Conservation (phyloP, 495 filamentous ascomycete genomes). For the Aspergillus baeticus region DNA sequence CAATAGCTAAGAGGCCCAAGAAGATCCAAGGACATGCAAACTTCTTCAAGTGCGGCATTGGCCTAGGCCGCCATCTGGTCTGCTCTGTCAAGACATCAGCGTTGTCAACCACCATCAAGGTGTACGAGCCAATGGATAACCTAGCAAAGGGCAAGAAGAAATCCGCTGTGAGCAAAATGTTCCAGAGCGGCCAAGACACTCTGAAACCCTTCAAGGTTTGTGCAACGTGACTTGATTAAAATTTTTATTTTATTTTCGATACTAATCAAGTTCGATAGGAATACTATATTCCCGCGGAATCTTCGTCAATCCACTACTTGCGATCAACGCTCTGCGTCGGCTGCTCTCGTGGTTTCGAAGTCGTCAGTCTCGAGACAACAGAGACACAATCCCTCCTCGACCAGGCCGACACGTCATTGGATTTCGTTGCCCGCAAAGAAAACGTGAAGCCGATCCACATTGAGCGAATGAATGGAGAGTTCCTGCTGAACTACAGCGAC, state of each 20-base stretch:
- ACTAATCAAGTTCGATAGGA: slow-evolving; percentile 49
- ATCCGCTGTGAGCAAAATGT: slow-evolving; percentile 90
- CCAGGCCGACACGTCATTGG: slow-evolving; percentile 95
- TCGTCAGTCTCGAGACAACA: slow-evolving; percentile 93
- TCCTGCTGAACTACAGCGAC: slow-evolving; percentile 96
- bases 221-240: not conserved
- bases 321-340: slow-evolving; percentile 96
- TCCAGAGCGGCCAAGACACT: slow-evolving; percentile 88
- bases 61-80: slow-evolving; percentile 88
- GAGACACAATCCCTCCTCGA: slow-evolving; percentile 97
- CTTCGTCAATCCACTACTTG: slow-evolving; percentile 94
- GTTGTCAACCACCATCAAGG: slow-evolving; percentile 92
- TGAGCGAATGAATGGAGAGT: slow-evolving; percentile 92
- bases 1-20: slow-evolving; percentile 81
- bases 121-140: slow-evolving; percentile 93
- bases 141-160: slow-evolving; percentile 86
- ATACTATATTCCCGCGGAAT: slow-evolving; percentile 97
- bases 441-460: slow-evolving; percentile 96
- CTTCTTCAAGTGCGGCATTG: slow-evolving; percentile 97
- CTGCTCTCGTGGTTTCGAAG: slow-evolving; percentile 92
- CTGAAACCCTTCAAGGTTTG: slow-evolving; percentile 87
- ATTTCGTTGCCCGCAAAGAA: slow-evolving; percentile 92
- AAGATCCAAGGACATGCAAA: slow-evolving; percentile 97
- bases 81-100: slow-evolving; percentile 91
- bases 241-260: not conserved